Base-by-base conservation (phyloP, 2,329 filamentous ascomycete genomes). In the Basipetospora sp. region DNA sequence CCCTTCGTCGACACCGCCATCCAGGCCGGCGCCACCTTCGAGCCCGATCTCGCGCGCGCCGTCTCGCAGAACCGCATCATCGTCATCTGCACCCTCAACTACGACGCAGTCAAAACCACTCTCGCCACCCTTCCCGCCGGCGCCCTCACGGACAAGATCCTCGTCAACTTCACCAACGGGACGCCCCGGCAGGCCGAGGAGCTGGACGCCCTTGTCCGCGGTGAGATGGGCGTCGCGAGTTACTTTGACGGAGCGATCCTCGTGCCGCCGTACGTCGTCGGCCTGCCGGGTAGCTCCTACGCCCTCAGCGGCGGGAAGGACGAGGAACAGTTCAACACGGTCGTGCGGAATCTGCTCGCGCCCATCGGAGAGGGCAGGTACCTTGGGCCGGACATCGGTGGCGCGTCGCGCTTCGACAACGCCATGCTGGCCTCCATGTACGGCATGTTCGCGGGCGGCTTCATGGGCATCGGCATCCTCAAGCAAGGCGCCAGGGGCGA, bases 1-100 rank as follows among this genome's bases (percentile, higher is more conserved):
- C n/a, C 78, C 77, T 25, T 82, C 54, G 13, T 77, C 77, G 31
- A 82, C 53, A 40, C 82, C 70, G 44, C 82, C 71, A 47, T 75
- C 77, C 68, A 81, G 81, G 47, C 77, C 77, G 45, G 73, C 74
- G 36, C 67, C 69, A n/a, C 18, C 8, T 38, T 22, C 13, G 36
- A 38, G 18, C 17, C 29, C 48, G 8, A 22, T 9, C 25, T 17
- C 26, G 18, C 36, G 4, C 3, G 15, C 6, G 36, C 36, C 17
- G 13, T 38, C n/a, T 26, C 29, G 19, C 29, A 31, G 28, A 38
- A 39, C n/a, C 36, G 39, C 27, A 34, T 49, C 40, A 31, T 50
- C 18, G 28, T 53, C 30, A 31, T 52, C 39, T 51, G 48, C 35
- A 40, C 52, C 28, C 38, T 52, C 28, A 47, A 51, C 44, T 52